Evolutionary conservation across 108 stramenopile species (phyloP).

Genomic region (Chaetoceros tenuissimus): DNA sequence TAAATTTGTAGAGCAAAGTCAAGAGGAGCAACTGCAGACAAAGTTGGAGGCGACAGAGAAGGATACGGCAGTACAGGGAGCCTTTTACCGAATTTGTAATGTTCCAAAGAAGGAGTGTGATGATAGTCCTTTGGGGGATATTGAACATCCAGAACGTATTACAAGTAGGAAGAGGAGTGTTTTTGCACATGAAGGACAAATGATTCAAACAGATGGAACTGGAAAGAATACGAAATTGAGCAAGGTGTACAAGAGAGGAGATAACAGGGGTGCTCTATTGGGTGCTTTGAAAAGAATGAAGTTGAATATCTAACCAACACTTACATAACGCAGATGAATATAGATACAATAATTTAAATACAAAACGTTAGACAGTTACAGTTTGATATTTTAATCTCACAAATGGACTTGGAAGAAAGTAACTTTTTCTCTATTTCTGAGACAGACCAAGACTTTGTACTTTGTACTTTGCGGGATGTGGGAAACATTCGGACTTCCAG

Average conservation of each 20-base stretch:
- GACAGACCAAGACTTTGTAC: too few species aligned
- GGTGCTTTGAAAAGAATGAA: slow-evolving; percentile 61
- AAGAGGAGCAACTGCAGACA: slow-evolving; percentile 3
- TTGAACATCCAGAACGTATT: slow-evolving; percentile 26
- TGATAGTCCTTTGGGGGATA: slow-evolving; percentile 44
- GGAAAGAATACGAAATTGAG: slow-evolving; percentile 57
- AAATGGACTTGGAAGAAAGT: too few species aligned
- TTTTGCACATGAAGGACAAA: slow-evolving; percentile 60
- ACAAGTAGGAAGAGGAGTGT: slow-evolving; percentile 29
- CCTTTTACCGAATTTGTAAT: slow-evolving; percentile 58
- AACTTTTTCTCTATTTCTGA: too few species aligned
- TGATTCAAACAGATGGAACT: slow-evolving; percentile 57
- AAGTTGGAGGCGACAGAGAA: slow-evolving; percentile 11
- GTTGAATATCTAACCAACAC: slow-evolving; percentile 26
- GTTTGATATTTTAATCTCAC: too few species aligned
- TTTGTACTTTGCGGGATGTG: too few species aligned
- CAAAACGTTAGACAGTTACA: too few species aligned
- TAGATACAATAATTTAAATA: too few species aligned
- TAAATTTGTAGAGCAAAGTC: slow-evolving; percentile 58
- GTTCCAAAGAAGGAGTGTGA: slow-evolving; percentile 31
- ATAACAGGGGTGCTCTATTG: slow-evolving; percentile 59
- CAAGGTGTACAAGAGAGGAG: slow-evolving; percentile 77
- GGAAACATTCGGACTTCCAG: too few species aligned
- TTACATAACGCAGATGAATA: too few species aligned
- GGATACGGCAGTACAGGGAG: slow-evolving; percentile 29